These are phyloP conservation scores for Klebsormidium nitens DNA, from an alignment of 139 green algal species.

Conservation along the genomic window DNA sequence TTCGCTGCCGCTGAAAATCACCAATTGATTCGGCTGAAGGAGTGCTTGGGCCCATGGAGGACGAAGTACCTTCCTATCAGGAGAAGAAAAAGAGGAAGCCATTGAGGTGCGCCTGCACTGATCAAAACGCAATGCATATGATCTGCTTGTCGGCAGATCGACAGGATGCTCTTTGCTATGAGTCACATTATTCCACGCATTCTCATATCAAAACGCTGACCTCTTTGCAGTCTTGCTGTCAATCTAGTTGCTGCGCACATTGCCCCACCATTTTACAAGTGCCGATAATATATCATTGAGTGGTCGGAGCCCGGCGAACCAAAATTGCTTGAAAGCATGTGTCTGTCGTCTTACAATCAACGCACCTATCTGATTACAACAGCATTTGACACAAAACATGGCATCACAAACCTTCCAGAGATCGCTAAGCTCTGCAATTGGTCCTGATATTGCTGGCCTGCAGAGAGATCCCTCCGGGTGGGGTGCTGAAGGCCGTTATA, in stretches of 20 bases:
- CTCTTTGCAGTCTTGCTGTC: neutral
- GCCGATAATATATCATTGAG: neutral
- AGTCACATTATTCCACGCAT: conserved; percentile 1
- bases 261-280: neutral
- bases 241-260: neutral
- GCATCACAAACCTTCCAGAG: too few species aligned
- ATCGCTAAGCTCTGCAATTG: neutral
- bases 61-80: too few species aligned
- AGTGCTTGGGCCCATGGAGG: too few species aligned
- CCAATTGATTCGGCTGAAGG: too few species aligned
- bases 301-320: neutral
- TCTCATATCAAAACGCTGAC: neutral
- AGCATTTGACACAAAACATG: too few species aligned
- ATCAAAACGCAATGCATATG: too few species aligned
- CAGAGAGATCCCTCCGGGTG: neutral
- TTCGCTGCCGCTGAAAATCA: too few species aligned
- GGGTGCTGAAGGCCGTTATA: conserved; percentile 5
- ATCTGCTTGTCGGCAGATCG: too few species aligned
- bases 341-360: conserved; percentile 2
- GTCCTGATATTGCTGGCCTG: neutral
- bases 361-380: too few species aligned
- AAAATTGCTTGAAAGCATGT: neutral
- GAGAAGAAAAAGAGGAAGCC: too few species aligned
- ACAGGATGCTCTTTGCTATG: too few species aligned
- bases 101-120: too few species aligned